Evolutionary conservation across 208 protist genomes (phyloP), one percentile per base, ranked within the genome.

Genomic region (Leptomonas pyrrhocoris): DNA sequence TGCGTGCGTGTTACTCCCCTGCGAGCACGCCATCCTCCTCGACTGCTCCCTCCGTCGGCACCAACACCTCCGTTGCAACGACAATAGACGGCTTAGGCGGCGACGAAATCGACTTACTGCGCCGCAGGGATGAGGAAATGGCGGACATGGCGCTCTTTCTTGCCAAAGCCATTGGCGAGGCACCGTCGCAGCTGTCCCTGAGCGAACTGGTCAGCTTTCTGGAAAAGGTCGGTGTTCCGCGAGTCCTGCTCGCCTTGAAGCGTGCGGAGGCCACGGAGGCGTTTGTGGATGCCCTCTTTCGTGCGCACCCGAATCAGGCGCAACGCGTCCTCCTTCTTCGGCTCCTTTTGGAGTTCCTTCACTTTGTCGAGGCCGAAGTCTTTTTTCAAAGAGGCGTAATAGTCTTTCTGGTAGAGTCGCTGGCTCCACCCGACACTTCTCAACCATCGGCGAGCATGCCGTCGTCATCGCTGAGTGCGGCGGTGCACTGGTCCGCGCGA

Each of bases 131-230:
- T 21, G 91, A 96, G 38, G 83, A 87, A 18, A 30, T 83, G 43
- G 83, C 85, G 1, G 91, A 96, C 59, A 90, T 94, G 83, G 86
- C 68, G 15, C 45, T 91, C 13, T 96, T 94, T 72, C 75, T 93
- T 16, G 74, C 76, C 18, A 62, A 74, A 13, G 59, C 84, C 1
- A 68, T 87, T 1, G 65, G 46, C 2, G 61, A 77, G 16, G 61
- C 76, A 21, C 55, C 74, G 6, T 86, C 86, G 2, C 23, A 23
- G 12, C 57, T 64, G 15, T 68, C 82, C 1, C 38, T 92, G 30
- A 25, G 56, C 0, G 79, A 83, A 56, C 70, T 95, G 9, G 73
- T 89, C 0, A 30, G 62, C 2, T 74, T 83, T 55, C 61, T 93
- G 23, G 60, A 64, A 12, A 62, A 30, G 9, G 25, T 68, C 12